Evolutionary conservation across 2,329 filamentous ascomycete genomes (phyloP).

Genomic region (Atkinsonella hypoxylon): DNA sequence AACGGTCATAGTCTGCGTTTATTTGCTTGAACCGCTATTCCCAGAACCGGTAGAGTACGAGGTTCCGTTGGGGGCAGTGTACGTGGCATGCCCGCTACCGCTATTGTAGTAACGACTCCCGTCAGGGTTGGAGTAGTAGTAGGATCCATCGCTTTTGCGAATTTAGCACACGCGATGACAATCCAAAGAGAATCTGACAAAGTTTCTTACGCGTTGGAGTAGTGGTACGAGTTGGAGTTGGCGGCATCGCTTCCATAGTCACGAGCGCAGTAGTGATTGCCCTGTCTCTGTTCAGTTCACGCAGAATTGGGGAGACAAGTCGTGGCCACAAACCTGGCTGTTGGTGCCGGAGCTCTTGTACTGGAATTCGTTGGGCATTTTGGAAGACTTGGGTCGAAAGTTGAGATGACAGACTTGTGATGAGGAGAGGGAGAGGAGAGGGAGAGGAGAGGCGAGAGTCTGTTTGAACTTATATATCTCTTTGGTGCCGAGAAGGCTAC

Average conservation of each 20-base stretch:
- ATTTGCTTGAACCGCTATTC: conserved; percentile 1
- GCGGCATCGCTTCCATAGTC: conserved; percentile 45
- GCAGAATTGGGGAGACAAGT: neutral
- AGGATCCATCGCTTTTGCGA: conserved; percentile 44
- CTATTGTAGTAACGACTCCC: conserved; percentile 58
- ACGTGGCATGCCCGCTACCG: conserved; percentile 44
- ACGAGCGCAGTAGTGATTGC: conserved; percentile 55
- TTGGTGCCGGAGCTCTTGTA: conserved; percentile 48
- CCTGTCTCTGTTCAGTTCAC: conserved; percentile 28
- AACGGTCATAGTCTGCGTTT: neutral
- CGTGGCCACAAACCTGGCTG: conserved; percentile 35
- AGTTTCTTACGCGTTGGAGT: conserved; percentile 43
- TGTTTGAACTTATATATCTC: too few relatives aligned
- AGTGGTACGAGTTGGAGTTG: conserved; percentile 53
- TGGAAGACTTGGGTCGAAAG: neutral
- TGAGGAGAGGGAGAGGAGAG: too few relatives aligned
- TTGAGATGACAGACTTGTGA: neutral
- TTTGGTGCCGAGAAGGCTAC: too few relatives aligned
- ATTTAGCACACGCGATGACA: too few relatives aligned
- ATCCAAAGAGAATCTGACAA: too few relatives aligned
- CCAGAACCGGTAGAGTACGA: neutral
- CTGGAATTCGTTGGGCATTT: conserved; percentile 20
- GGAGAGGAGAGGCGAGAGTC: too few relatives aligned
- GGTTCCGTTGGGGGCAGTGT: conserved; percentile 36
- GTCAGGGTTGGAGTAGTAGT: conserved; percentile 62